Conservation (phyloP, 768 basidiomycete genomes). For the Lactarius hengduanensis region DNA sequence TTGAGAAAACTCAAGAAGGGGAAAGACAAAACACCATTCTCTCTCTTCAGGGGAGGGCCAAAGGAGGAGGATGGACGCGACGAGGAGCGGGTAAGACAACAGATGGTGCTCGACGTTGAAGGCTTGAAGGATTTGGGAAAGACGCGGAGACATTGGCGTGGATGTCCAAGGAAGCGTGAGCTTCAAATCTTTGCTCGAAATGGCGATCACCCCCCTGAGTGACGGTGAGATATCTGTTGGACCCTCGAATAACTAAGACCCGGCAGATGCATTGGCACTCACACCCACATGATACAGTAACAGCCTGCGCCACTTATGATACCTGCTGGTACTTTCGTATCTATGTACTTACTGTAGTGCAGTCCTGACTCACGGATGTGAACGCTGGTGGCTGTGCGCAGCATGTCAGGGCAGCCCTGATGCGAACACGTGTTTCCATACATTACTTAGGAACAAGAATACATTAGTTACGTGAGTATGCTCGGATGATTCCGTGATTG, state of each 20-base stretch:
- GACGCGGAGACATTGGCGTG: too few relatives aligned
- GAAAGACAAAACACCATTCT: too few relatives aligned
- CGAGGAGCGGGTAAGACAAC: too few relatives aligned
- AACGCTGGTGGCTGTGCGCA: not conserved
- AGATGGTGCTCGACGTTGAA: too few relatives aligned
- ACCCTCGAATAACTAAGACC: not conserved
- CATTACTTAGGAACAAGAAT: not conserved
- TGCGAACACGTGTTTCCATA: not conserved
- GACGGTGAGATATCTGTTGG: conserved; percentile 33
- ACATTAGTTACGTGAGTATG: not conserved
- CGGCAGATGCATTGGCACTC: not conserved
- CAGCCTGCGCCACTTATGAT: not conserved
- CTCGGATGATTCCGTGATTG: not conserved
- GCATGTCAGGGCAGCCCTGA: not conserved
- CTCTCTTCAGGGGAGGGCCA: too few relatives aligned
- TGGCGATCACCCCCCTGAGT: conserved; percentile 49
- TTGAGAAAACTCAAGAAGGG: too few relatives aligned
- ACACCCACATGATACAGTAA: not conserved
- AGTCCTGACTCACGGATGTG: not conserved
- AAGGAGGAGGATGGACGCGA: too few relatives aligned
- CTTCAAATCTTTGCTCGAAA: conserved; percentile 55
- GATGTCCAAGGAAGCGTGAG: conserved; percentile 34
- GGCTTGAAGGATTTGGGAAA: too few relatives aligned
- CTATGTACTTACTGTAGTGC: not conserved
- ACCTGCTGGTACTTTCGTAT: not conserved